Conservation (phyloP, 73 alveolate species). For the Diophrys sp. region DNA sequence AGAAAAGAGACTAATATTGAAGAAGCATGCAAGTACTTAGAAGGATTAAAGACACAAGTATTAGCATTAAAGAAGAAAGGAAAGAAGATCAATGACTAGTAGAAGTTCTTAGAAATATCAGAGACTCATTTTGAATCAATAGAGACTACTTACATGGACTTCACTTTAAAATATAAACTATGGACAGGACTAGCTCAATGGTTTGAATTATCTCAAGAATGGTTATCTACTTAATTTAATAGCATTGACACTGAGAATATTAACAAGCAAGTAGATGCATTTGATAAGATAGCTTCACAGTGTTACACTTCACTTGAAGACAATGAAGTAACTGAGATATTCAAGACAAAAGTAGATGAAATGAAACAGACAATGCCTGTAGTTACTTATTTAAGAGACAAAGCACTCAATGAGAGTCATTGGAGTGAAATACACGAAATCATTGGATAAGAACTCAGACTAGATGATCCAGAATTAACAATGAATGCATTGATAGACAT, state of each 20-base stretch:
- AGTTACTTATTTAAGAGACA: slow-evolving; percentile 71
- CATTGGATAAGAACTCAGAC: slow-evolving; percentile 53
- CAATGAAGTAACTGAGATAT: too few relatives aligned
- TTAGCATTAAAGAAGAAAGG: too few relatives aligned
- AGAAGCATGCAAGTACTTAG: too few relatives aligned
- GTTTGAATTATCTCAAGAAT: too few relatives aligned
- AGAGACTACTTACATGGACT: slow-evolving; percentile 54
- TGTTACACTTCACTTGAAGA: slow-evolving; percentile 73
- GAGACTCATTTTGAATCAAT: slow-evolving; percentile 69
- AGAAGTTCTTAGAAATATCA: slow-evolving; percentile 69
- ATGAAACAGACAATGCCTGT: slow-evolving; percentile 87
- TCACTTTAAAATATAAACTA: slow-evolving; percentile 58
- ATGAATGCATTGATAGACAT: slow-evolving; percentile 70
- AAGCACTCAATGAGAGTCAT: slow-evolving; percentile 71
- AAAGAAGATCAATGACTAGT: slow-evolving; percentile 58
- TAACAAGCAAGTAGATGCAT: slow-evolving; percentile 79
- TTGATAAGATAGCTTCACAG: slow-evolving; percentile 53
- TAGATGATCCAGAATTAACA: slow-evolving; percentile 66
- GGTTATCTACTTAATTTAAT: too few relatives aligned
- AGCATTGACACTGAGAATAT: too few relatives aligned
- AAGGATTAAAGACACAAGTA: slow-evolving; percentile 39
- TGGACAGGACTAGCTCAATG: too few relatives aligned
- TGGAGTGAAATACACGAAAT: slow-evolving; percentile 78
- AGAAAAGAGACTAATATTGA: too few relatives aligned
- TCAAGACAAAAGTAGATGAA: slow-evolving; percentile 62